Evolutionary conservation across 164 flowering plant species (phyloP).

Genomic region (Chimonanthus salicifolius): DNA sequence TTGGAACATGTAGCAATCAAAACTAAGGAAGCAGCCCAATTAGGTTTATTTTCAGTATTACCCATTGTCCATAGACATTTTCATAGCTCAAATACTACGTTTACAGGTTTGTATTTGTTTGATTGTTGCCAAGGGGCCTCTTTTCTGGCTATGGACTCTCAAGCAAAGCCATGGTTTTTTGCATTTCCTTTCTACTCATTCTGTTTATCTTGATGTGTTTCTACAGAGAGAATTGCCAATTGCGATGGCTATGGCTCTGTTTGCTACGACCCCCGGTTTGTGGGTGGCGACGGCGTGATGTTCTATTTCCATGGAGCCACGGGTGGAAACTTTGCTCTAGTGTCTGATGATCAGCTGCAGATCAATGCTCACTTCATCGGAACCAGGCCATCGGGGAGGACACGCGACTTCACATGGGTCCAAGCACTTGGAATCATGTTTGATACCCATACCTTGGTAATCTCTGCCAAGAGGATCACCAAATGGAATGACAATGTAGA

Average conservation of each 20-base stretch:
- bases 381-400: constrained; percentile 47
- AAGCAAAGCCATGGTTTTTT: neutral
- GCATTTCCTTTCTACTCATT: neutral
- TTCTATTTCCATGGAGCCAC: constrained; percentile 72
- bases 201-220: neutral
- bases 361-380: constrained; percentile 67
- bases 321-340: constrained; percentile 59
- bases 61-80: neutral
- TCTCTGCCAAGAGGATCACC: constrained; percentile 49
- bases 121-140: neutral
- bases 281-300: constrained; percentile 77
- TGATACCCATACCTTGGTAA: constrained; percentile 46
- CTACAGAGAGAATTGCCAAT: constrained; percentile 40
- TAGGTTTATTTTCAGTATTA: neutral
- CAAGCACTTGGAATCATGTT: constrained; percentile 65
- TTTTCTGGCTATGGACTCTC: too few species aligned
- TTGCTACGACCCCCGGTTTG: constrained; percentile 64
- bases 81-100: neutral
- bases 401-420: constrained; percentile 73
- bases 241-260: constrained; percentile 63
- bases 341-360: constrained; percentile 51
- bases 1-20: too few species aligned
- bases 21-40: too few species aligned
- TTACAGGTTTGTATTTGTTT: neutral
- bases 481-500: constrained; percentile 55